phyloP scores from a whole-genome alignment of 1,284 basidiomycete species.

The Leccinum variabile region DNA sequence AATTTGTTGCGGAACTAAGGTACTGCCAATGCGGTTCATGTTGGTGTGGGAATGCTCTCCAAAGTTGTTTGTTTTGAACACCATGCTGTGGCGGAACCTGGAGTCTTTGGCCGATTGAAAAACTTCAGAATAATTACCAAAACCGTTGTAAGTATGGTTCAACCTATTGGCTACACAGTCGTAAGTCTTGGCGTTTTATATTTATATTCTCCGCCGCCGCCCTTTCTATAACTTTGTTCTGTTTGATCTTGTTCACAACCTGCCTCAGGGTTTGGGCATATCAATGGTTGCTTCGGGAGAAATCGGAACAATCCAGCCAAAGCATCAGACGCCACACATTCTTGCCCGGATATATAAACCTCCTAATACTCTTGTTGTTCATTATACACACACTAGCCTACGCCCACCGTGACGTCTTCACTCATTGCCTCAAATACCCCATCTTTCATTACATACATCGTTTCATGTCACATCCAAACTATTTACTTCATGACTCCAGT shows the following conservation, averaged over 20 bases:
- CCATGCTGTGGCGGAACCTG: constrained; percentile 12
- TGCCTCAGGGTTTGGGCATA: neutral
- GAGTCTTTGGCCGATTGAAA: neutral
- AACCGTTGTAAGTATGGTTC: too few species aligned
- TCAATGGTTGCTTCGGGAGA: neutral
- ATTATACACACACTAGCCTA: neutral
- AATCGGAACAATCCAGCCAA: neutral
- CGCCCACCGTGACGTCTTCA: neutral
- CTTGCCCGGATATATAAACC: neutral
- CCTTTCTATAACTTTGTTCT: neutral
- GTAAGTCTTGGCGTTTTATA: neutral
- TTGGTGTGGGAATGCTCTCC: neutral
- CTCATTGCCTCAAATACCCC: neutral
- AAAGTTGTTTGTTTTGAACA: neutral
- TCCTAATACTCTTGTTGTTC: neutral
- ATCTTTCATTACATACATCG: neutral
- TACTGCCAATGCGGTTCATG: neutral
- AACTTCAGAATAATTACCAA: too few species aligned
- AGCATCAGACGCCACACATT: neutral
- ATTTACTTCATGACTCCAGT: neutral
- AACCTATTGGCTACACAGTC: too few species aligned
- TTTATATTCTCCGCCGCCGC: neutral
- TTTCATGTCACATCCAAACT: constrained; percentile 12
- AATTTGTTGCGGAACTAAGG: constrained; percentile 1
- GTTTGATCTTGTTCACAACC: neutral